A percentile compares a stretch with the other conserved stretches of the same genome.
phyloP scores from a whole-genome alignment of 371 early-diverging fungal species.

The Parasitella parasitica region DNA sequence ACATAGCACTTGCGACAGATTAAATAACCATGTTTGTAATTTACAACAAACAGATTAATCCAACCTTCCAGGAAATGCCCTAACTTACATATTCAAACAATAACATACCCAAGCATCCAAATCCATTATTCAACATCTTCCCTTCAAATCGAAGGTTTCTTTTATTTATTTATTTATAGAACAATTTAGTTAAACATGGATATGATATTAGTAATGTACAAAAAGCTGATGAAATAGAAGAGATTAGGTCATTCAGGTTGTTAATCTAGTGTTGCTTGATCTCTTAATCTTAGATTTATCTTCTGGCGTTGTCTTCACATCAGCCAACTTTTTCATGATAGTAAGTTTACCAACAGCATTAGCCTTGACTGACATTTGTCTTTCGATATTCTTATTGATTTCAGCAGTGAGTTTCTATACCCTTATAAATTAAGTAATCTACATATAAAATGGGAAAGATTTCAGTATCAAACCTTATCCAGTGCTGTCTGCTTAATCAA shows the following conservation, averaged over 20 bases:
- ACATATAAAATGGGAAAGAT: background rate
- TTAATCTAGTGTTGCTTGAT: constrained; percentile 11
- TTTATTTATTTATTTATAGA: too few relatives aligned
- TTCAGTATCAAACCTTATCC: constrained; percentile 42
- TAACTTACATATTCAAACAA: too few relatives aligned
- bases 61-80: too few relatives aligned
- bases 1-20: too few relatives aligned
- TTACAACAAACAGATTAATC: too few relatives aligned
- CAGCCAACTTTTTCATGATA: constrained; percentile 66
- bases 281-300: constrained; percentile 28
- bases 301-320: constrained; percentile 35
- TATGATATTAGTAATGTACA: background rate
- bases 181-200: background rate
- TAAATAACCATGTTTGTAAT: too few relatives aligned
- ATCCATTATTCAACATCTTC: too few relatives aligned
- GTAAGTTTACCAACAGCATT: constrained; percentile 71
- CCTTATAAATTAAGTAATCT: background rate
- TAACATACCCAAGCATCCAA: too few relatives aligned
- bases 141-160: background rate
- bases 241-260: background rate
- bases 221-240: background rate
- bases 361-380: constrained; percentile 67
- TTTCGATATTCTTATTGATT: constrained; percentile 66
- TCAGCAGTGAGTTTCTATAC: constrained; percentile 58
- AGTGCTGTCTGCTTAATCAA: constrained; percentile 55